phyloP scores from a whole-genome alignment of 2,329 filamentous ascomycete species.

The Fusarium ramigenum region DNA sequence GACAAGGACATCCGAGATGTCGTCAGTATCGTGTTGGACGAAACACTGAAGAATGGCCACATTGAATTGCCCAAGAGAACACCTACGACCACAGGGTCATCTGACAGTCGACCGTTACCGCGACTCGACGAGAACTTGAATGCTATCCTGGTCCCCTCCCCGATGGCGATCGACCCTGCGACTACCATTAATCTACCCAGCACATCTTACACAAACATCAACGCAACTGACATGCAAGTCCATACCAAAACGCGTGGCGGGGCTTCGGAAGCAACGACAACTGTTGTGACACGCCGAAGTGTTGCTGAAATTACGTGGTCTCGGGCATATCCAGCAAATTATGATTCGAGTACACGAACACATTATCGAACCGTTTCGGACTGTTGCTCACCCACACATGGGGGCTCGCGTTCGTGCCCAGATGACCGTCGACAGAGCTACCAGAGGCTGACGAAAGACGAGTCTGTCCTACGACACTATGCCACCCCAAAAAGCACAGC shows the following conservation, averaged over 20 bases:
- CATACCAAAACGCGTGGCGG: constrained; percentile 31
- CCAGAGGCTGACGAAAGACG: background rate
- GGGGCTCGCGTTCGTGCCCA: constrained; percentile 1
- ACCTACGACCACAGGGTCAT: constrained; percentile 3
- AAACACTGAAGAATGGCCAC: constrained; percentile 12
- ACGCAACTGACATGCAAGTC: constrained; percentile 33
- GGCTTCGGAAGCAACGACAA: constrained; percentile 38
- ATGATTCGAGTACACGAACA: background rate
- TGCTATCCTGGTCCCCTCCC: constrained; percentile 39
- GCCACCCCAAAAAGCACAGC: constrained; percentile 25
- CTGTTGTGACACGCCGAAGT: constrained; percentile 44
- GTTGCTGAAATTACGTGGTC: constrained; percentile 47
- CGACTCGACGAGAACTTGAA: constrained; percentile 34
- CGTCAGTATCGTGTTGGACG: constrained; percentile 33
- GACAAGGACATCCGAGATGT: constrained; percentile 39
- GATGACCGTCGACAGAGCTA: constrained; percentile 29
- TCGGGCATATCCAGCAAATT: constrained; percentile 9
- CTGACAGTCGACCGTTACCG: constrained; percentile 17
- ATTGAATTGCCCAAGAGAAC: background rate
- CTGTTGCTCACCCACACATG: constrained; percentile 31
- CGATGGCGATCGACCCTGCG: constrained; percentile 43
- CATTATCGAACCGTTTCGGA: constrained; percentile 33
- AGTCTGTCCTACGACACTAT: constrained; percentile 37
- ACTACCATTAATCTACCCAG: constrained; percentile 48
- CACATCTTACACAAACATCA: constrained; percentile 44